These are phyloP conservation scores for Metschnikowia lachancei DNA, from an alignment of 805 yeast genomes.

Conservation along the genomic window DNA sequence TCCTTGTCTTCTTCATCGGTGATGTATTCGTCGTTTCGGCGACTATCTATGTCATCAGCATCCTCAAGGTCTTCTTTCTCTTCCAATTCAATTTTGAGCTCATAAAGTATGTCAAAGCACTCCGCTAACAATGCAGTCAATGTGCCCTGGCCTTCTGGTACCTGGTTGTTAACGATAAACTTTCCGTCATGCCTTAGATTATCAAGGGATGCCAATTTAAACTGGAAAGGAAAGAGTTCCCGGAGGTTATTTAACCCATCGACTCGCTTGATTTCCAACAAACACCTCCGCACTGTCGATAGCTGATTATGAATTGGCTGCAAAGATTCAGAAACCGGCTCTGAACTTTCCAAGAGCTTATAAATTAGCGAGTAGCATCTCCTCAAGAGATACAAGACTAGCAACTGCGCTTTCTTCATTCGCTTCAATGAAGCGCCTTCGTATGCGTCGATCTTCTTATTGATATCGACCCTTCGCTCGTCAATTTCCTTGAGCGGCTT, in stretches of 20 bases:
- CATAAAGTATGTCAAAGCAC: slow-evolving; percentile 91
- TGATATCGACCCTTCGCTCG: slow-evolving; percentile 53
- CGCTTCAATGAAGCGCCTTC: slow-evolving; percentile 13
- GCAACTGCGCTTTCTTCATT: slow-evolving; percentile 38
- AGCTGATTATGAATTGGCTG: slow-evolving; percentile 93
- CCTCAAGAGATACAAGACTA: slow-evolving; percentile 73
- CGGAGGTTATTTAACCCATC: slow-evolving; percentile 87
- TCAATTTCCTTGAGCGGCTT: slow-evolving; percentile 71
- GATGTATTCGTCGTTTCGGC: slow-evolving; percentile 12
- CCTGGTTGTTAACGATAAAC: slow-evolving; percentile 79
- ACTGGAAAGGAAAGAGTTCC: slow-evolving; percentile 92
- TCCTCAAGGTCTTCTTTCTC: slow-evolving; percentile 46
- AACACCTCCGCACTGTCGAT: slow-evolving; percentile 84
- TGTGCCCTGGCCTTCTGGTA: slow-evolving; percentile 99
- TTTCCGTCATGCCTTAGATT: slow-evolving; percentile 87
- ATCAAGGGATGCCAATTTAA: slow-evolving; percentile 88
- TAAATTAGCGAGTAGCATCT: slow-evolving; percentile 90
- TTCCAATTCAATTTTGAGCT: slow-evolving; percentile 80
- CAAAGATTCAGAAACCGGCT: slow-evolving; percentile 92
- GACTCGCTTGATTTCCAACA: slow-evolving; percentile 84
- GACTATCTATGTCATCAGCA: slow-evolving; percentile 4
- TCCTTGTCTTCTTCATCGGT: slow-evolving; percentile 27
- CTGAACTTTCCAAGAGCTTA: slow-evolving; percentile 84
- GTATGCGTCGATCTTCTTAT: slow-evolving; percentile 22
- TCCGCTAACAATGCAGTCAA: slow-evolving; percentile 86